Conservation (phyloP, 139 green algal species). For the Coccomyxa sp. region DNA sequence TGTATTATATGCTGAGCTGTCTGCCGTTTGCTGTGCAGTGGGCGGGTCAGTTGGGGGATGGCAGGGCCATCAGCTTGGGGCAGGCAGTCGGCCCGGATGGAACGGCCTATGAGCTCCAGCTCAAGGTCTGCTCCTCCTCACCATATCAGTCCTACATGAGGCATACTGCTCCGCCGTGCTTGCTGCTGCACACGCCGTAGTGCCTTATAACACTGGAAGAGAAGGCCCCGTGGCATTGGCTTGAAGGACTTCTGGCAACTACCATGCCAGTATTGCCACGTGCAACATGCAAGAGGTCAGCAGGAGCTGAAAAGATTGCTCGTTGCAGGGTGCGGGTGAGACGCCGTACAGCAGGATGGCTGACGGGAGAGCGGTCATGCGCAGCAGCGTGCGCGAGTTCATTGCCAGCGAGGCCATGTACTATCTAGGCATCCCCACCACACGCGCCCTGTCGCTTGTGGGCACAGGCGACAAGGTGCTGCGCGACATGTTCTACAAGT, state of each 20-base stretch:
- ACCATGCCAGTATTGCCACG: no score
- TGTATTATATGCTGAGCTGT: not conserved
- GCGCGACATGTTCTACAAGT: slow-evolving; percentile 81
- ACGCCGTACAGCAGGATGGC: slow-evolving; percentile 89
- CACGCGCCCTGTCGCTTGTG: slow-evolving; percentile 80
- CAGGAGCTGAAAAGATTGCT: no score
- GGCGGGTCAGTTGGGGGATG: slow-evolving; percentile 84
- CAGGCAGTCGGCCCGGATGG: slow-evolving; percentile 50
- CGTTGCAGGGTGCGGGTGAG: slow-evolving; percentile 71
- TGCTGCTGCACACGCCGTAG: no score
- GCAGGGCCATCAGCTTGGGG: slow-evolving; percentile 78
- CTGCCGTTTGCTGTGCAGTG: slow-evolving; percentile 9
- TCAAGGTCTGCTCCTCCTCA: slow-evolving; percentile 72
- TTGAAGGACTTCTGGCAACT: no score
- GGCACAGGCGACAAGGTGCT: slow-evolving; percentile 74
- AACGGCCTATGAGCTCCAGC: slow-evolving; percentile 86
- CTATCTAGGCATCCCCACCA: slow-evolving; percentile 86
- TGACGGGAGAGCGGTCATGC: slow-evolving; percentile 88
- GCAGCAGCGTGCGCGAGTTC: slow-evolving; percentile 83
- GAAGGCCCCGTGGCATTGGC: no score
- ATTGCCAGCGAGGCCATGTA: slow-evolving; percentile 86
- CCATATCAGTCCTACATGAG: no score
- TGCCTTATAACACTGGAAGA: no score
- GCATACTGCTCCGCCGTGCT: no score
- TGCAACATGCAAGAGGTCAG: no score